Percentiles rank a stretch among this genome's conserved stretches.
phyloP scores from a whole-genome alignment of 2,329 filamentous ascomycete genomes.

The Achaetomium macrosporum region DNA sequence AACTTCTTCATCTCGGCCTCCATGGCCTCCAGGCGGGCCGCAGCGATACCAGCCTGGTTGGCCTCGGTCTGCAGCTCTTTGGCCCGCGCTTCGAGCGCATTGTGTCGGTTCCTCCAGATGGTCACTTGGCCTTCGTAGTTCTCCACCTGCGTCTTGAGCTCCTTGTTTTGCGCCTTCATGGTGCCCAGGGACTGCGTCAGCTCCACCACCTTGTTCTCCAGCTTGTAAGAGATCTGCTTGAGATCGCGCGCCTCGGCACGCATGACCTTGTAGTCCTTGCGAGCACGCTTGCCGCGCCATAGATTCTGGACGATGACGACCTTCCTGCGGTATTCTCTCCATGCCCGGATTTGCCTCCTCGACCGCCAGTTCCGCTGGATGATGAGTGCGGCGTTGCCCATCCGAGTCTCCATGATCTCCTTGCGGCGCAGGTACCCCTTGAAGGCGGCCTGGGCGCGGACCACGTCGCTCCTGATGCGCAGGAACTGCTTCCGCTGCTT shows the following conservation, averaged over 20 bases:
- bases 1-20: slow-evolving; percentile 94
- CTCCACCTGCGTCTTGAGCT: slow-evolving; percentile 78
- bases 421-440: slow-evolving; percentile 90
- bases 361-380: slow-evolving; percentile 91
- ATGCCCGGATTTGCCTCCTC: slow-evolving; percentile 68
- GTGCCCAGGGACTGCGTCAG: slow-evolving; percentile 88
- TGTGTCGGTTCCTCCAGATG: slow-evolving; percentile 90
- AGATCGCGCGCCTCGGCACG: slow-evolving; percentile 95
- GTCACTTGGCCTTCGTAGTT: slow-evolving; percentile 96
- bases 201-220: slow-evolving; percentile 99
- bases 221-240: slow-evolving; percentile 98
- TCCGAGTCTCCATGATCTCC: slow-evolving; percentile 86
- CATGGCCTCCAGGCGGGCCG: slow-evolving; percentile 82
- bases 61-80: slow-evolving; percentile 95
- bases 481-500: slow-evolving; percentile 81
- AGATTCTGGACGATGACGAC: slow-evolving; percentile 85
- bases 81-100: slow-evolving; percentile 77
- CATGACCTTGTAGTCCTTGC: slow-evolving; percentile 79
- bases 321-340: slow-evolving; percentile 86
- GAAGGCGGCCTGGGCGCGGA: slow-evolving; percentile 81
- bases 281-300: slow-evolving; percentile 80
- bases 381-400: slow-evolving; percentile 82
- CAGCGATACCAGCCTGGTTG: slow-evolving; percentile 94
- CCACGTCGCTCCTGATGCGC: slow-evolving; percentile 72
- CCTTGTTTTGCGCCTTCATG: slow-evolving; percentile 93